phyloP scores from a whole-genome alignment of 1,284 basidiomycete genomes.

The Volvariella surrecta region DNA sequence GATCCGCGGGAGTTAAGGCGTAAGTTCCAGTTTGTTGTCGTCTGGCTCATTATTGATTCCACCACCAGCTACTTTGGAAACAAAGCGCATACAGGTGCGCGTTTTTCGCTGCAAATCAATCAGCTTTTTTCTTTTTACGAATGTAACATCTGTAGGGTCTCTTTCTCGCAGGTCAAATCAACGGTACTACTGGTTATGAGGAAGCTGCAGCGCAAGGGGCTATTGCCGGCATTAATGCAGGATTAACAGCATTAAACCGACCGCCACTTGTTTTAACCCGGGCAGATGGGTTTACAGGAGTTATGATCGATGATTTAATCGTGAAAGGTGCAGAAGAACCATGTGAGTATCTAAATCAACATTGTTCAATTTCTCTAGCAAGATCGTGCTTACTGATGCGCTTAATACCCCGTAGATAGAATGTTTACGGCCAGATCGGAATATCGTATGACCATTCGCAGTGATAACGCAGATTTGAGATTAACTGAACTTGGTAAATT shows the following conservation, averaged over 20 bases:
- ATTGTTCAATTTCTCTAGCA: not conserved
- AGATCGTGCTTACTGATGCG: slow-evolving; percentile 4
- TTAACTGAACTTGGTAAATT: slow-evolving; percentile 65
- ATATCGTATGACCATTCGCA: slow-evolving; percentile 79
- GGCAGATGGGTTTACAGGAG: slow-evolving; percentile 79
- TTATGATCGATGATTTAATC: slow-evolving; percentile 87
- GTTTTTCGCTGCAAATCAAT: not conserved
- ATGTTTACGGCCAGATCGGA: slow-evolving; percentile 92
- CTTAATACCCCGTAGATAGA: slow-evolving; percentile 48
- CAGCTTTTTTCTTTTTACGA: not conserved
- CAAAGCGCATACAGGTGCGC: slow-evolving; percentile 64
- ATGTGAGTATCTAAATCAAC: slow-evolving; percentile 41
- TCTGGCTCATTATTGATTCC: slow-evolving; percentile 1
- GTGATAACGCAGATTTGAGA: slow-evolving; percentile 82
- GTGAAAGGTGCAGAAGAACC: slow-evolving; percentile 86
- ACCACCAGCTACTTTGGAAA: slow-evolving; percentile 68
- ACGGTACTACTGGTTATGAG: slow-evolving; percentile 89
- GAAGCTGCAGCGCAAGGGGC: slow-evolving; percentile 86
- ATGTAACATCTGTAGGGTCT: slow-evolving; percentile 44
- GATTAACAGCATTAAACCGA: slow-evolving; percentile 49
- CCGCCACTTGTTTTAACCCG: slow-evolving; percentile 63
- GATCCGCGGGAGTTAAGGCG: slow-evolving; percentile 75
- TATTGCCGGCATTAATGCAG: slow-evolving; percentile 83
- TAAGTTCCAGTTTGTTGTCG: slow-evolving; percentile 26
- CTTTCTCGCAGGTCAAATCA: slow-evolving; percentile 85